phyloP scores from a whole-genome alignment of 2,329 filamentous ascomycete genomes.

The Parafenestella ontariensis region DNA sequence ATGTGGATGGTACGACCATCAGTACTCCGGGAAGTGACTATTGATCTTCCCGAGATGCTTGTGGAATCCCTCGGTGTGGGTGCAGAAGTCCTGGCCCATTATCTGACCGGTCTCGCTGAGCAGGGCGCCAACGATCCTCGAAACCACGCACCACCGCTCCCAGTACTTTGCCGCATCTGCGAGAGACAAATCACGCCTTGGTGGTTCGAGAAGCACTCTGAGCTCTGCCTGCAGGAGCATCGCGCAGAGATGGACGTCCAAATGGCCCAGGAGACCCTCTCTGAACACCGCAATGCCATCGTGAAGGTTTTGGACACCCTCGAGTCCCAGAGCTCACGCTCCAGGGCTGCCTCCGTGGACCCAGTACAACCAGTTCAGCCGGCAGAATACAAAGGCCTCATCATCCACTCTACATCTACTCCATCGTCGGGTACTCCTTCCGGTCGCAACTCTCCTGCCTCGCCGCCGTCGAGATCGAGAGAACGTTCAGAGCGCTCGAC shows the following conservation, averaged over 20 bases:
- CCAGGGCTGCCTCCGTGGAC: constrained; percentile 61
- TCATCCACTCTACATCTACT: constrained; percentile 75
- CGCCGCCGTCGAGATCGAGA: constrained; percentile 69
- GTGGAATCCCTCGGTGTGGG: constrained; percentile 94
- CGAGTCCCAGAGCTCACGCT: constrained; percentile 76
- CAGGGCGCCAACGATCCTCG: constrained; percentile 76
- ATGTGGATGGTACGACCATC: constrained; percentile 99
- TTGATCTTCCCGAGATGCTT: constrained; percentile 86
- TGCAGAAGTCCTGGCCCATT: constrained; percentile 91
- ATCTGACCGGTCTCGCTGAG: constrained; percentile 88
- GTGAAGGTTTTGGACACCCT: constrained; percentile 94
- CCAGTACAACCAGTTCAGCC: constrained; percentile 55
- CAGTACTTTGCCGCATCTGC: constrained; percentile 94
- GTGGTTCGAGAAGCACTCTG: constrained; percentile 99
- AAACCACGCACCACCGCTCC: constrained; percentile 79
- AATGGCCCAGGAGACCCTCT: constrained; percentile 88
- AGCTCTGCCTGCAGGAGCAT: constrained; percentile 94
- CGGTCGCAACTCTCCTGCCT: constrained; percentile 72
- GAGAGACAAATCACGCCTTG: constrained; percentile 96
- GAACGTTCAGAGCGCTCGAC: constrained; percentile 72
- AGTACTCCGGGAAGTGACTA: constrained; percentile 89
- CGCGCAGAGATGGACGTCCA: constrained; percentile 98
- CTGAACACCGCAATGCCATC: constrained; percentile 91
- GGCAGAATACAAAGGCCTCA: constrained; percentile 86
- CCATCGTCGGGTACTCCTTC: constrained; percentile 75